Base-by-base conservation (phyloP, 768 basidiomycete species). In the Boletus vermiculosoides region DNA sequence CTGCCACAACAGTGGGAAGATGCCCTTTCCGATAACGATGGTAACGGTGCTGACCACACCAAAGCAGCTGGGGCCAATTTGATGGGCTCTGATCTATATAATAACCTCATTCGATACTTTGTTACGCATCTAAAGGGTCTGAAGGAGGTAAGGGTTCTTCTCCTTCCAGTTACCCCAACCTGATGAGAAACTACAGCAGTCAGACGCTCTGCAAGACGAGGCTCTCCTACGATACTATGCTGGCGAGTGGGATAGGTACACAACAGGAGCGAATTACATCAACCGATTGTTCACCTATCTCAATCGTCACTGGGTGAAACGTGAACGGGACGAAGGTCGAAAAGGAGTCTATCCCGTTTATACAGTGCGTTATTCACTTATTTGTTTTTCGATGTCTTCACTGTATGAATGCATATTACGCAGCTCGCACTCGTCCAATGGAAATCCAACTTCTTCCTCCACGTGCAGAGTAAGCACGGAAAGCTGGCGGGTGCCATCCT, bases 301-400 rank as follows among this genome's bases (percentile, higher is more conserved):
- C 55, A 98, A 99, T 74, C 92, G 96, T 22, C 94, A 98, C 74
- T 99, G 97, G 97, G 96, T 99, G 44, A 96, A 95, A 77, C 83
- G 96, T 51, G 97, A 99, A 71, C 85, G 95, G 67, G 96, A 98
- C 65, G 96, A 98, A 72, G 97, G 97, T 16, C 80, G 95, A 65
- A 95, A 92, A 74, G 89, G 87, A 42, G 90, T 98, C 22, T 98
- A 98, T 75, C 87, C 86, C 1, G 92, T 99, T 20, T 98, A 98
- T 70, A 99, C 96, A 28, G 95, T 96, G 62, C 68, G 88, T 75
- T 25, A 5, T 36, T 36, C 51, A 34, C 28, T 36, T 16, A 5
- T 39, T 51, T 44, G 1, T 22, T 25, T 16, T 16, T 40, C 33
- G 53, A 8, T n/a, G 42, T 34, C n/a, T 40, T 33, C 18, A 44